Base-by-base conservation (phyloP, 192 early-diverging fungal genomes). In the Gaertneriomyces semiglobifer region DNA sequence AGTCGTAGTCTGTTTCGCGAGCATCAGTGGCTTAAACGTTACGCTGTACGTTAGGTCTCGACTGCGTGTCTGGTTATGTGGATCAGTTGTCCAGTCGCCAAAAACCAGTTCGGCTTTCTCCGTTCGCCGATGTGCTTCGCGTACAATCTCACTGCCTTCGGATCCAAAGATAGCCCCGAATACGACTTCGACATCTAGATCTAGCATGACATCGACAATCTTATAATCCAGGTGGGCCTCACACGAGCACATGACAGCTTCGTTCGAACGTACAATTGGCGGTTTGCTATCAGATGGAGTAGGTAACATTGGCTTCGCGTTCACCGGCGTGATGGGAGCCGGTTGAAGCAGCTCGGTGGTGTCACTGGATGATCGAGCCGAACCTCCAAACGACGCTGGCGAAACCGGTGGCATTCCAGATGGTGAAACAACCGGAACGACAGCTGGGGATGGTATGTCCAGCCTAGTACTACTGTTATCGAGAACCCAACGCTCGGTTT, bases 171-270 rank as follows among this genome's bases (percentile, higher is more conserved):
- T 68, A 12, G 43, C 50, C 4, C 38, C 58, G 69, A 69, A 72
- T 52, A 72, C 20, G 14, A 8, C 58, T 39, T 68, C 62, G 8
- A 72, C 66, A 67, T 72, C 58, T 38, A 69, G 7, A 45, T 70
- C 52, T 12, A 72, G 44, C 16, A 55, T 33, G 40, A 44, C 62
- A 14, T 72, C 58, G 25, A 45, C 18, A 19, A 45, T 46, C 42
- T 16, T 20, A 50, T 10, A 45, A 12, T 66, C 70, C 18, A 57
- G 39, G 40, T 72, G 70, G 6, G 18, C 14, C 2, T 20, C 16
- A 39, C 60, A 63, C 16, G 59, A 41, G 48, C 70, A 72, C 18
- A 7, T 47, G 18, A 58, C 56, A n/a, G 61, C 11, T 16, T 33
- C 54, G 18, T 10, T n/a, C 7, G 65, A 42, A 44, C 65, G 25